phyloP scores from a whole-genome alignment of 129 eudicot genomes.

The sunflower (Helianthus annuus) region DNA sequence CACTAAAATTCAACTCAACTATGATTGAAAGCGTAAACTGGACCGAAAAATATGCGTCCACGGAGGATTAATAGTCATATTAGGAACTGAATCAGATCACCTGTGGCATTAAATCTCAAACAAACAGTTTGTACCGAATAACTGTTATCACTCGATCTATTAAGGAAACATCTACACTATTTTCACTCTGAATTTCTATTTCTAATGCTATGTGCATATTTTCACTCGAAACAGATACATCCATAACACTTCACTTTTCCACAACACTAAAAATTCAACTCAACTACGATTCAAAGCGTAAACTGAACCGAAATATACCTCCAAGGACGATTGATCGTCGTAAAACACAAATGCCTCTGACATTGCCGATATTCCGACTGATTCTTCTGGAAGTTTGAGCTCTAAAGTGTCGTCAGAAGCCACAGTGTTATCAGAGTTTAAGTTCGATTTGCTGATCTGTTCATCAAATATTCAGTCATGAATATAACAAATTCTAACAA shows the following conservation, averaged over 20 bases:
- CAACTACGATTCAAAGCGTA: not conserved
- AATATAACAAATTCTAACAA: not conserved
- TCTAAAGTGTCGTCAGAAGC: conserved; percentile 11
- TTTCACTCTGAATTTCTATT: not conserved
- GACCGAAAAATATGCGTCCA: conserved; percentile 11
- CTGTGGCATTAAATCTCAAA: not conserved
- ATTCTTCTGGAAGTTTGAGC: conserved; percentile 20
- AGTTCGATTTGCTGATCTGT: conserved; percentile 22
- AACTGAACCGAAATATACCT: conserved; percentile 23
- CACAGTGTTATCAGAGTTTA: conserved; percentile 12
- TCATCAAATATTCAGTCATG: conserved; percentile 7
- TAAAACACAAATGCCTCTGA: conserved; percentile 25
- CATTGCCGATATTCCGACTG: not conserved
- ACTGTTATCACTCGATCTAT: not conserved
- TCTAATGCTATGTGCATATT: not conserved
- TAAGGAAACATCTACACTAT: conserved; percentile 8
- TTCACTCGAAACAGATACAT: not conserved
- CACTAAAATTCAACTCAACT: too few species aligned
- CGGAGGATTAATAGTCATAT: conserved; percentile 8
- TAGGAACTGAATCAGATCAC: not conserved
- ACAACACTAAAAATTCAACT: not conserved
- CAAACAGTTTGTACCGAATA: not conserved
- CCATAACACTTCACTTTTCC: not conserved
- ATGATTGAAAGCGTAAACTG: not conserved
- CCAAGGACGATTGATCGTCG: conserved; percentile 18